Conservation (phyloP, 768 basidiomycete species). For the Trametes villosa region DNA sequence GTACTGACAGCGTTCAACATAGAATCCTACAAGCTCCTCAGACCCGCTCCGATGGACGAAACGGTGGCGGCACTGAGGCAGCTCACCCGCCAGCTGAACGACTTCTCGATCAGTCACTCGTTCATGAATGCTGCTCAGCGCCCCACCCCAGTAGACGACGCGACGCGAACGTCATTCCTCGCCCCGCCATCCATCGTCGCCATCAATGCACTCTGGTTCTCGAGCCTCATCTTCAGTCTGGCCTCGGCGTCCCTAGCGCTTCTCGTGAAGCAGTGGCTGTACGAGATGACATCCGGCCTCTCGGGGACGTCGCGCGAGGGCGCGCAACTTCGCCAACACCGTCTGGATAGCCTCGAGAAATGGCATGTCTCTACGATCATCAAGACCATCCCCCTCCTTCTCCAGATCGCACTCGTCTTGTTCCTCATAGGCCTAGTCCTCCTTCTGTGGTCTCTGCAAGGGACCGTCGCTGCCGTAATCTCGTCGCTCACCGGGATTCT, state of each 20-base stretch:
- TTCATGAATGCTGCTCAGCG: neutral
- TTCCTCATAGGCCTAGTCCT: slow-evolving; percentile 29
- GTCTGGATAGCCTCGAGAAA: slow-evolving; percentile 22
- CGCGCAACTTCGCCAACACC: slow-evolving; percentile 27
- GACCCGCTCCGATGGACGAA: neutral
- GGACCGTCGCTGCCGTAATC: slow-evolving; percentile 13
- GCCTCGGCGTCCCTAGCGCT: slow-evolving; percentile 18
- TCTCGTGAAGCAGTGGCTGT: slow-evolving; percentile 24
- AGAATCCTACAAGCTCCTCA: slow-evolving; percentile 12
- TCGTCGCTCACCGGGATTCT: slow-evolving; percentile 1
- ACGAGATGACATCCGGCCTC: slow-evolving; percentile 18
- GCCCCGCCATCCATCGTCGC: neutral
- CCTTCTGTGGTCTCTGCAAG: slow-evolving; percentile 22
- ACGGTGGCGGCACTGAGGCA: neutral
- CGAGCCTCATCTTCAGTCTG: slow-evolving; percentile 19
- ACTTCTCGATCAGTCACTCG: neutral
- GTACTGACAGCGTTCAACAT: slow-evolving; percentile 15
- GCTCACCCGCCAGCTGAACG: neutral
- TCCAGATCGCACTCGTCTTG: slow-evolving; percentile 23
- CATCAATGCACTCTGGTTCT: slow-evolving; percentile 30
- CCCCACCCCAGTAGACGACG: neutral
- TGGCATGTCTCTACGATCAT: slow-evolving; percentile 26
- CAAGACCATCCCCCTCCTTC: slow-evolving; percentile 18
- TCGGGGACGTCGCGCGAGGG: slow-evolving; percentile 24
- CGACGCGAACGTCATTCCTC: neutral